Conservation (phyloP, 441 rosid species). For the Gossypium trilobum region DNA sequence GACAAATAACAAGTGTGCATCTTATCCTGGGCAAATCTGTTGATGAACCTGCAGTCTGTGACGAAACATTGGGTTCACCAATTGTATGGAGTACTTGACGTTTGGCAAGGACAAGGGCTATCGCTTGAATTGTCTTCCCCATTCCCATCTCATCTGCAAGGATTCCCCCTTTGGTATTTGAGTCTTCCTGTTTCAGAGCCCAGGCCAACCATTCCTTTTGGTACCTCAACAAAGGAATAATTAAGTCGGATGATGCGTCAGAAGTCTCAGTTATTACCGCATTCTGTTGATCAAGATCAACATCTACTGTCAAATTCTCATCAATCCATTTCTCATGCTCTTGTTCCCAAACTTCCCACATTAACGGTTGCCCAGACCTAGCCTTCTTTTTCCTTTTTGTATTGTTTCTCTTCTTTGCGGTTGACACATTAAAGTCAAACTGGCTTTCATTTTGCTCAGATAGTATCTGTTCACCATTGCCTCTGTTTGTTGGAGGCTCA, state of each 20-base stretch:
- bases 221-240: constrained; percentile 67
- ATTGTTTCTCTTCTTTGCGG: constrained; percentile 15
- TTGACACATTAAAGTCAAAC: not conserved
- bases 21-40: constrained; percentile 24
- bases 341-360: constrained; percentile 78
- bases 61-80: constrained; percentile 13
- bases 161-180: constrained; percentile 63
- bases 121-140: constrained; percentile 96
- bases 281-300: constrained; percentile 50
- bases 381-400: constrained; percentile 28
- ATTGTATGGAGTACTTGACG: constrained; percentile 32
- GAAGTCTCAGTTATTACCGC: constrained; percentile 37
- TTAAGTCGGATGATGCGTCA: constrained; percentile 62
- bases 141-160: constrained; percentile 99
- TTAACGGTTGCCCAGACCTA: constrained; percentile 22
- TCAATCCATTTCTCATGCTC: constrained; percentile 60
- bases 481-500: constrained; percentile 18
- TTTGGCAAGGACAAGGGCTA: constrained; percentile 82
- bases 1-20: constrained; percentile 81
- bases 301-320: constrained; percentile 38
- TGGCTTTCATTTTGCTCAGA: constrained; percentile 1
- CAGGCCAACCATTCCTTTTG: constrained; percentile 95
- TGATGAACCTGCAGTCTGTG: constrained; percentile 29
- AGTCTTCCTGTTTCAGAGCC: constrained; percentile 80
- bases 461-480: constrained; percentile 5